Base-by-base conservation (phyloP, 495 filamentous ascomycete genomes). In the Penicillium soppii region DNA sequence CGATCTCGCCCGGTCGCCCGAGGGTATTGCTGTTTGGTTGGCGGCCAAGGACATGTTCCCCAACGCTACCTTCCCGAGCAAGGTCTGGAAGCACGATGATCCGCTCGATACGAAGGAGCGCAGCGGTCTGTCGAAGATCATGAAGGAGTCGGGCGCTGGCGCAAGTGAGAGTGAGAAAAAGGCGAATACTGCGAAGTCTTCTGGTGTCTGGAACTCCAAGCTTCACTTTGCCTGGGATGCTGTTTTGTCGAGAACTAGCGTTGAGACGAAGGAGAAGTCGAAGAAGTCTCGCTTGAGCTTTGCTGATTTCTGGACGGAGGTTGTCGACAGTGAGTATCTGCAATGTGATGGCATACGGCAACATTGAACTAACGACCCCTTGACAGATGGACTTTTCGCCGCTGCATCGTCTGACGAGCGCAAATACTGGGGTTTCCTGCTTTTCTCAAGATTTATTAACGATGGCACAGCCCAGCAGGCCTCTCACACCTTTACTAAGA, bases 11-110 rank as follows among this genome's bases (percentile, higher is more conserved):
- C 82, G 85, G 57, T 91, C 89, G 4, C 85, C 89, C 0, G 92
- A 97, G 62, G 92, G 92, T 15, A 80, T 96, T 36, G 89, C 89
- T 3, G 81, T 96, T 47, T 98, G 92, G 92, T 73, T 97, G 43
- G 77, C 75, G 7, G 78, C 86, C 9, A 71, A 77, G 52, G 78
- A 82, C 48, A 66, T 74, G 36, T 90, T 88, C 58, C 82, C 89
- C 0, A 68, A 78, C 5, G 77, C 84, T 39, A 75, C 75, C 15
- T 74, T 89, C 13, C 89, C 89, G 1, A 65, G 63, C 35, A 82
- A 87, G 52, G 74, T 88, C 12, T 97, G 94, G 94, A 80, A 79
- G 43, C 72, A 82, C 43, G 76, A 82, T 45, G 74, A 77, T 62
- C 94, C 94, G 0, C 62, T 97, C 54, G 78, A 78, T 25, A 64